Evolutionary conservation across 2,329 filamentous ascomycete species (phyloP).

Genomic region (Hypoxylon sp.): DNA sequence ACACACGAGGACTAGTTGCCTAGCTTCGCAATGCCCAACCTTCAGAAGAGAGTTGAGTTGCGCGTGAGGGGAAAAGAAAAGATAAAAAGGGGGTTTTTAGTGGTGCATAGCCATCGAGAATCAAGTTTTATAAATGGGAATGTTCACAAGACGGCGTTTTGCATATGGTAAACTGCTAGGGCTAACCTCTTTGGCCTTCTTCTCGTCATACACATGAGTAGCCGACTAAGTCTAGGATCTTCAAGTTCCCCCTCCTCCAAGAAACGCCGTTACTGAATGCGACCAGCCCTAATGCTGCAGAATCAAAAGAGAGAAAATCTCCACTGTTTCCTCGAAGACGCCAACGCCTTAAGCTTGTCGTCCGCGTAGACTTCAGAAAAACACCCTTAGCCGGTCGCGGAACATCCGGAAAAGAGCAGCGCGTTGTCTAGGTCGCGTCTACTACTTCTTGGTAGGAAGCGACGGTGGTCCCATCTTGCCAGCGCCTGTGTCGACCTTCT

Average conservation of each 20-base stretch:
- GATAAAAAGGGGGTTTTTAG: slow-evolving; percentile 1
- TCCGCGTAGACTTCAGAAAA: slow-evolving; percentile 7
- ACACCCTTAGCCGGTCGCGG: slow-evolving; percentile 1
- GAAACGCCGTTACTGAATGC: slow-evolving; percentile 26
- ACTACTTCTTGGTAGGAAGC: slow-evolving; percentile 40
- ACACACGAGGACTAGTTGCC: background rate
- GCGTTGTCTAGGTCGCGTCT: background rate
- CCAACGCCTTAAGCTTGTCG: slow-evolving; percentile 8
- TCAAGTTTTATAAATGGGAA: slow-evolving; percentile 6
- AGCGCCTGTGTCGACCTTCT: slow-evolving; percentile 73
- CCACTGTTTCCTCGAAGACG: slow-evolving; percentile 14
- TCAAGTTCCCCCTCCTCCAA: slow-evolving; percentile 10
- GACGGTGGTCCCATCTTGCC: slow-evolving; percentile 56
- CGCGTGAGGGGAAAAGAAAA: background rate
- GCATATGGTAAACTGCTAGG: slow-evolving; percentile 13
- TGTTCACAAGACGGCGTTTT: slow-evolving; percentile 3
- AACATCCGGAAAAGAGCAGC: background rate
- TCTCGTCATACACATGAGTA: no score
- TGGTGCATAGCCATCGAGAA: slow-evolving; percentile 18
- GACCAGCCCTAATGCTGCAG: slow-evolving; percentile 20
- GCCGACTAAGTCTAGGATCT: slow-evolving; percentile 1
- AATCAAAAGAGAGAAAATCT: slow-evolving; percentile 1
- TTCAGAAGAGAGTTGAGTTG: slow-evolving; percentile 1
- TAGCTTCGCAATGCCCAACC: background rate
- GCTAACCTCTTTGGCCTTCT: slow-evolving; percentile 13